Evolutionary conservation across 2,329 filamentous ascomycete genomes (phyloP).

Genomic region (Beauveria scarabaeidicola): DNA sequence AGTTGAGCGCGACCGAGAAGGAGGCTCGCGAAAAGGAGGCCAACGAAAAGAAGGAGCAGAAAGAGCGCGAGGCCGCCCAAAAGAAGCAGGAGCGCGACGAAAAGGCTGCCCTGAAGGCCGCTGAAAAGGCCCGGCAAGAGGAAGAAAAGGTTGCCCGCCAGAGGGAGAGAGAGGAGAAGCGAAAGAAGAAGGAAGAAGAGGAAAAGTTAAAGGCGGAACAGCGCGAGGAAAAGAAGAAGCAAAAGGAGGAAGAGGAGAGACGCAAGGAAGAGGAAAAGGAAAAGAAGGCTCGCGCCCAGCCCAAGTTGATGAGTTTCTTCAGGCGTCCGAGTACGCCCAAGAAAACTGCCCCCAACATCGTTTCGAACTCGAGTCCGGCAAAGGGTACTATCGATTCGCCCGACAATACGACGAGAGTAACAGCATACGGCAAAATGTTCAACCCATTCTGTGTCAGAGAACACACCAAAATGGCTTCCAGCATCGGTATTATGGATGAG

Average conservation of each 20-base stretch:
- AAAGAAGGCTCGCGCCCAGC: constrained; percentile 41
- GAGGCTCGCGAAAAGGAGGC: constrained; percentile 30
- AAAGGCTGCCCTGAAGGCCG: constrained; percentile 23
- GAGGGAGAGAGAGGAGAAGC: constrained; percentile 32
- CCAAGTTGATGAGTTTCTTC: constrained; percentile 40
- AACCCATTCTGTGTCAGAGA: constrained; percentile 72
- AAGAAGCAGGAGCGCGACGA: constrained; percentile 27
- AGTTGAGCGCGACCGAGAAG: constrained; percentile 33
- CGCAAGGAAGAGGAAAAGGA: constrained; percentile 34
- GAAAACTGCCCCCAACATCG: constrained; percentile 27
- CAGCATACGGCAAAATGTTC: constrained; percentile 63
- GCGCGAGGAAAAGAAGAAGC: constrained; percentile 37
- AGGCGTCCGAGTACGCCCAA: constrained; percentile 33
- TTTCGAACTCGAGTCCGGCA: constrained; percentile 21
- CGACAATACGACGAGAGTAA: constrained; percentile 17
- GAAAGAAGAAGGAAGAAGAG: constrained; percentile 35
- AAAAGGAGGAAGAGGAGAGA: constrained; percentile 41
- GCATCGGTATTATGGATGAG: constrained; percentile 48
- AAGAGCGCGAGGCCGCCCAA: constrained; percentile 25
- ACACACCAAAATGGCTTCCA: constrained; percentile 61
- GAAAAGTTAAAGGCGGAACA: constrained; percentile 31
- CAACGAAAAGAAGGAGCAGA: constrained; percentile 26
- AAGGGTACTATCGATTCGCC: constrained; percentile 18
- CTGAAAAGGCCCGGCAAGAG: constrained; percentile 30
- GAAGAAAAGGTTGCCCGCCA: constrained; percentile 29